These are phyloP conservation scores for Trametes sp. DNA, from an alignment of 1,284 basidiomycete species.

Conservation along the genomic window DNA sequence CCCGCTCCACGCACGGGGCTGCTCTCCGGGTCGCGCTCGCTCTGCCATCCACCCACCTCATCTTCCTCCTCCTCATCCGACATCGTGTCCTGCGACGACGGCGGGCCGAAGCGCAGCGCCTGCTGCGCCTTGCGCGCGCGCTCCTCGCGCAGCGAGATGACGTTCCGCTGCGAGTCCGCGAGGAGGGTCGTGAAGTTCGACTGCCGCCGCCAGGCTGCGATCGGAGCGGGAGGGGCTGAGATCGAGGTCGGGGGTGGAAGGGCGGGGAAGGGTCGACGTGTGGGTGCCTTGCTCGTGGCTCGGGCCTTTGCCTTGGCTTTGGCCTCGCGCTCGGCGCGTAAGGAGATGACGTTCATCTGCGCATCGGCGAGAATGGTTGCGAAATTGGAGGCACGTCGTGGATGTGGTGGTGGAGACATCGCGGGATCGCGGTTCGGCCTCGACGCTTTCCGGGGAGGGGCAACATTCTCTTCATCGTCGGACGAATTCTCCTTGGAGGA, in stretches of 20 bases:
- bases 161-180: slow-evolving; percentile 52
- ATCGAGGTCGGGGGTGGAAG: slow-evolving; percentile 6
- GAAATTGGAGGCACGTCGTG: slow-evolving; percentile 41
- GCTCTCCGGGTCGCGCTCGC: slow-evolving; percentile 19
- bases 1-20: slow-evolving; percentile 26
- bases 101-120: slow-evolving; percentile 3
- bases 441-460: neutral
- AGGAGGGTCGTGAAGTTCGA: slow-evolving; percentile 51
- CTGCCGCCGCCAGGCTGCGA: slow-evolving; percentile 1
- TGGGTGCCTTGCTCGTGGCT: slow-evolving; percentile 33
- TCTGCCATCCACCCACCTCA: neutral
- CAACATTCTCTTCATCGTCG: slow-evolving; percentile 16
- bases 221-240: slow-evolving; percentile 3
- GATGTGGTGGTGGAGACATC: neutral
- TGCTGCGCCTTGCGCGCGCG: slow-evolving; percentile 18
- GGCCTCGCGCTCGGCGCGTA: slow-evolving; percentile 35
- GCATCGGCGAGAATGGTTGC: slow-evolving; percentile 56
- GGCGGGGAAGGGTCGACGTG: slow-evolving; percentile 7
- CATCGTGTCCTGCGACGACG: neutral
- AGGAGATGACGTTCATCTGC: slow-evolving; percentile 47
- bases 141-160: slow-evolving; percentile 37
- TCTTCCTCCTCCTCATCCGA: slow-evolving; percentile 12
- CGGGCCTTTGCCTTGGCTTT: neutral
- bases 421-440: neutral
- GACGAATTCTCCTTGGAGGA: slow-evolving; percentile 21